Evolutionary conservation across 495 filamentous ascomycete genomes (phyloP), one percentile per base, ranked within the genome.

Genomic region (Elasticomyces elasticus): DNA sequence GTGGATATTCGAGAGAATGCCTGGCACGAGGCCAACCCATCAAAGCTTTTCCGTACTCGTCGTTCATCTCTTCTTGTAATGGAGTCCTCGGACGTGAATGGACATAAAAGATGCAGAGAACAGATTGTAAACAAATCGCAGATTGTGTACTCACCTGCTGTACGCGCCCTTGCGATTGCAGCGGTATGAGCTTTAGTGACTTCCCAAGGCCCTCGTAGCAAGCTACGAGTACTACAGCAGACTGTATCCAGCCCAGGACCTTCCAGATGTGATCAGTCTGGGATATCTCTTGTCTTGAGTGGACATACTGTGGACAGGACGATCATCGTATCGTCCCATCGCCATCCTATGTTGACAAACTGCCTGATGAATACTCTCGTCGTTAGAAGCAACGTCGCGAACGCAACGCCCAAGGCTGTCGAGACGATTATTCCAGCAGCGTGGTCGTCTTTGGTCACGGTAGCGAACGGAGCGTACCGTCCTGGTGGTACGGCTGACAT

Each of bases 401-500:
- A 51, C 1, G 54, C 46, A 23, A 56, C 17, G 20, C 48, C 54
- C 35, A 51, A n/a, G 17, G 48, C 35, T 15, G 22, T 33, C 41
- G 54, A 35, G 15, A 56, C 41, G 19, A 56, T 37, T 3, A 56
- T 56, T 23, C 54, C 37, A 28, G 54, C 54, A 5, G 17, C 27
- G 24, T 51, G 54, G 22, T 56, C 54, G 13, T 50, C 38, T n/a
- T 56, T 24, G 37, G 46, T 51, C 33, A 56, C 54, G 2, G 47
- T 51, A 2, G 54, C 46, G 23, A 56, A 56, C 1, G 43, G 53
- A 25, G 44, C 1, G 23, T 55, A 33, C 30, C 42, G 53, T 23
- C 43, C 53, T 10, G 45, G 44, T 12, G 53, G 53, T 5, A 50
- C 44, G 1, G 35, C 35, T 15, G 35, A 40, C 35, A 40, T 40